phyloP scores from a whole-genome alignment of 73 alveolate genomes.

The Durusdinium trenchii region DNA sequence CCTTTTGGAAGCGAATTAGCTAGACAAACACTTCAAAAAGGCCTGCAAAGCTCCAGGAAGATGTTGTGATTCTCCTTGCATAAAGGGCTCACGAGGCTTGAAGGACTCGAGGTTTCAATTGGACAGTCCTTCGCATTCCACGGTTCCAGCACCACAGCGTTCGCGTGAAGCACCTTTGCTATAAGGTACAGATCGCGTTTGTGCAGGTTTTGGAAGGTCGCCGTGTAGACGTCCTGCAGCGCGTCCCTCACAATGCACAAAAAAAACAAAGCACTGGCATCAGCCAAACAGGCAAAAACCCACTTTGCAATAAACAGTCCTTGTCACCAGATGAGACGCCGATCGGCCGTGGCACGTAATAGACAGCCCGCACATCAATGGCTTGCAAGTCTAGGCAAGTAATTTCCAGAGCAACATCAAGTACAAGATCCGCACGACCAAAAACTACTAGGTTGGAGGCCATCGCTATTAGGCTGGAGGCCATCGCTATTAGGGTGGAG shows the following conservation, averaged over 20 bases:
- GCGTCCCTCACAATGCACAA: background rate
- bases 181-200: conserved; percentile 75
- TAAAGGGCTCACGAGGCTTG: background rate
- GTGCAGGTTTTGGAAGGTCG: conserved; percentile 53
- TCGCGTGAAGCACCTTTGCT: conserved; percentile 72
- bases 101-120: background rate
- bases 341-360: conserved; percentile 85
- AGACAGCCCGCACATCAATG: conserved; percentile 57
- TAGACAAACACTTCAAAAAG: background rate
- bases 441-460: no score
- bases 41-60: conserved; percentile 71
- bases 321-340: conserved; percentile 82
- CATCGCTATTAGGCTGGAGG: no score
- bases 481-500: no score
- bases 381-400: conserved; percentile 33
- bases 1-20: background rate
- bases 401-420: no score
- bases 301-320: background rate
- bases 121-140: conserved; percentile 56
- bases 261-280: background rate
- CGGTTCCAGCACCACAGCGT: conserved; percentile 73
- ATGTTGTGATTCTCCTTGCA: conserved; percentile 36
- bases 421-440: no score
- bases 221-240: conserved; percentile 34
- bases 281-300: background rate